phyloP scores from a whole-genome alignment of 1,139 yeast species.

The Sugiyamaella japonica region DNA sequence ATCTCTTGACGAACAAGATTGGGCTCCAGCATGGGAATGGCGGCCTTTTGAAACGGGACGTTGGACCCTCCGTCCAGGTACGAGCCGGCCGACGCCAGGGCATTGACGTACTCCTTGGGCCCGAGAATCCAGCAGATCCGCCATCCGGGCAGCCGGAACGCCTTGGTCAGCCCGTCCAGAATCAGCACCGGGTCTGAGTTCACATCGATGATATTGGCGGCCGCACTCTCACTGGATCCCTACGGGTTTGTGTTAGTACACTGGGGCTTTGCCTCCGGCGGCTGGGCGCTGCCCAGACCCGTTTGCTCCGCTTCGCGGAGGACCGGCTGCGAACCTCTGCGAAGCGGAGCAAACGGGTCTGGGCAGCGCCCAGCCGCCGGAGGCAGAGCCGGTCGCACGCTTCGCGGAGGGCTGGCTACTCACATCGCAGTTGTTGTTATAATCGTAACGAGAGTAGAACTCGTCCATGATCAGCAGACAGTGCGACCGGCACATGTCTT shows the following conservation, averaged over 20 bases:
- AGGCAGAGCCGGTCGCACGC: slow-evolving; percentile 33
- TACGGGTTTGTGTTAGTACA: neutral
- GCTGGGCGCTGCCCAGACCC: neutral
- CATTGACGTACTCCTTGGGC: slow-evolving; percentile 61
- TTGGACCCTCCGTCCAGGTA: slow-evolving; percentile 67
- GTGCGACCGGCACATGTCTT: slow-evolving; percentile 56
- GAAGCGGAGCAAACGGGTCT: slow-evolving; percentile 10
- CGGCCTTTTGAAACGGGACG: slow-evolving; percentile 65
- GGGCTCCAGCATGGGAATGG: slow-evolving; percentile 59
- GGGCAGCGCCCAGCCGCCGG: slow-evolving; percentile 9
- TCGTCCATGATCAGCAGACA: slow-evolving; percentile 69
- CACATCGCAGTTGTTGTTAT: slow-evolving; percentile 54
- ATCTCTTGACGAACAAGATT: slow-evolving; percentile 53
- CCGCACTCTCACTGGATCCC: slow-evolving; percentile 59
- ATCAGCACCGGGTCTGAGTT: slow-evolving; percentile 63
- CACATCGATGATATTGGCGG: slow-evolving; percentile 58
- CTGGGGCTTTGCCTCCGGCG: too few species aligned
- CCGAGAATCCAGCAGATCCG: slow-evolving; percentile 69
- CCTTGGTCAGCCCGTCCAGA: slow-evolving; percentile 64
- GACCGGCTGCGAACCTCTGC: slow-evolving; percentile 38
- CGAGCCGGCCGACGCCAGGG: slow-evolving; percentile 63
- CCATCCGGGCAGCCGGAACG: slow-evolving; percentile 70
- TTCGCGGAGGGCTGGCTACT: slow-evolving; percentile 48
- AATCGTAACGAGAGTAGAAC: slow-evolving; percentile 63
- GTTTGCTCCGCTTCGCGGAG: neutral